phyloP scores from a whole-genome alignment of 805 yeast species.

The Ogataea pilisensis region DNA sequence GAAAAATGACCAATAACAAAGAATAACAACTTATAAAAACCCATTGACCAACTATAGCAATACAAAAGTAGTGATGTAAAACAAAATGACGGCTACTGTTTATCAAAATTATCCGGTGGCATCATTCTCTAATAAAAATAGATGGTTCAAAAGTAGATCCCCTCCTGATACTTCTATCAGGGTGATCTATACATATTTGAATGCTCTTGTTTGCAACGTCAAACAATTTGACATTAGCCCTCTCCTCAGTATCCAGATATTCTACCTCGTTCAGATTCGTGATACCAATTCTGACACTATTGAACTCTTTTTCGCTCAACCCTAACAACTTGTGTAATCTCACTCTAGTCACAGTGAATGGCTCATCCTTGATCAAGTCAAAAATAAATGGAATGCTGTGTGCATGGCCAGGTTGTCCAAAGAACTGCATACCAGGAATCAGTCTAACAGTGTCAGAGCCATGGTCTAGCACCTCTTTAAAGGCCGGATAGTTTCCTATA shows the following conservation, averaged over 20 bases:
- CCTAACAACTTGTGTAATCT: constrained; percentile 72
- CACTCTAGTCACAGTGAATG: constrained; percentile 53
- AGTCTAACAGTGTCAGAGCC: constrained; percentile 33
- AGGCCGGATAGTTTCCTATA: constrained; percentile 43
- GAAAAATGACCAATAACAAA: no score
- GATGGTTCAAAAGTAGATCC: constrained; percentile 51
- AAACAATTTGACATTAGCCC: constrained; percentile 51
- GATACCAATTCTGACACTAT: constrained; percentile 65
- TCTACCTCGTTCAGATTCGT: constrained; percentile 37
- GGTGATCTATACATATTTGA: constrained; percentile 78
- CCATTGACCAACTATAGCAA: no score
- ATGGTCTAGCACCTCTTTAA: constrained; percentile 15
- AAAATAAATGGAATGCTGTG: constrained; percentile 90
- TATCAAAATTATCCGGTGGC: no score
- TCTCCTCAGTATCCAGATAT: constrained; percentile 43
- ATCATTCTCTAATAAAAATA: constrained; percentile 46
- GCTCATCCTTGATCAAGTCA: constrained; percentile 64
- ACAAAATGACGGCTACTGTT: no score
- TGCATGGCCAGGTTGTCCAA: constrained; percentile 55
- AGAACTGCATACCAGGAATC: constrained; percentile 71
- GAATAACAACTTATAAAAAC: no score
- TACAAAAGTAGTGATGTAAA: no score
- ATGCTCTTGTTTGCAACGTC: constrained; percentile 38
- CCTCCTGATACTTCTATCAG: constrained; percentile 68
- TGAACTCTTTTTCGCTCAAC: constrained; percentile 73